These are phyloP conservation scores for Candida ovalis DNA, from an alignment of 805 yeast species.

Conservation along the genomic window DNA sequence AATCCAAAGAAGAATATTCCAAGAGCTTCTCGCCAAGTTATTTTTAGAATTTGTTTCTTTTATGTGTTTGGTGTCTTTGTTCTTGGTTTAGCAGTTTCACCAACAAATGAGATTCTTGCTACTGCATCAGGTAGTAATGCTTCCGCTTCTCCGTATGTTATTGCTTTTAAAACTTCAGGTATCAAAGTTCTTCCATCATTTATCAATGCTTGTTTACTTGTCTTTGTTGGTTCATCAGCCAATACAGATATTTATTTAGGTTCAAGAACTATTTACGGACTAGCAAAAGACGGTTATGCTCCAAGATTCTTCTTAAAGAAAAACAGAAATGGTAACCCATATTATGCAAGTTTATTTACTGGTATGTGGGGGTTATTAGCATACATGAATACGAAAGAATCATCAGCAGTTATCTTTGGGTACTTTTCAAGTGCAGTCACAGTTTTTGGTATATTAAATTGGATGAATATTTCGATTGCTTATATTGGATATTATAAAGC, in stretches of 20 bases:
- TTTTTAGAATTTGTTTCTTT: not conserved
- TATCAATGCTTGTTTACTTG: not conserved
- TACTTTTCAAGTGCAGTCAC: not conserved
- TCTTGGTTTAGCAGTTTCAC: not conserved
- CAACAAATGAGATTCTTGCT: not conserved
- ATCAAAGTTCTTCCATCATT: not conserved
- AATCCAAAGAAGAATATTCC: not conserved
- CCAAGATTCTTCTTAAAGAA: not conserved
- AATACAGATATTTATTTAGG: not conserved
- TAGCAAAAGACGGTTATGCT: not conserved
- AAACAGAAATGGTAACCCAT: not conserved
- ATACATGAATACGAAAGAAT: not conserved
- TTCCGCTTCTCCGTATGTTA: not conserved
- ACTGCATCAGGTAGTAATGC: not conserved
- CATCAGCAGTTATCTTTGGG: not conserved
- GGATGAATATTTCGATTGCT: not conserved
- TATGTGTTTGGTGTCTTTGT: not conserved
- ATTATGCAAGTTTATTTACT: not conserved
- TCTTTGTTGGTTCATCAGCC: not conserved
- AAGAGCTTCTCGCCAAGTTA: not conserved
- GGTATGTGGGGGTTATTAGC: not conserved
- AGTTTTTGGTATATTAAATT: not conserved
- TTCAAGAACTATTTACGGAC: not conserved
- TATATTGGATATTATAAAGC: not conserved
- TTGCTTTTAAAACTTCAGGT: not conserved